These are phyloP conservation scores for Talaromyces marneffei DNA, from an alignment of 2,329 filamentous ascomycete genomes.

Conservation along the genomic window DNA sequence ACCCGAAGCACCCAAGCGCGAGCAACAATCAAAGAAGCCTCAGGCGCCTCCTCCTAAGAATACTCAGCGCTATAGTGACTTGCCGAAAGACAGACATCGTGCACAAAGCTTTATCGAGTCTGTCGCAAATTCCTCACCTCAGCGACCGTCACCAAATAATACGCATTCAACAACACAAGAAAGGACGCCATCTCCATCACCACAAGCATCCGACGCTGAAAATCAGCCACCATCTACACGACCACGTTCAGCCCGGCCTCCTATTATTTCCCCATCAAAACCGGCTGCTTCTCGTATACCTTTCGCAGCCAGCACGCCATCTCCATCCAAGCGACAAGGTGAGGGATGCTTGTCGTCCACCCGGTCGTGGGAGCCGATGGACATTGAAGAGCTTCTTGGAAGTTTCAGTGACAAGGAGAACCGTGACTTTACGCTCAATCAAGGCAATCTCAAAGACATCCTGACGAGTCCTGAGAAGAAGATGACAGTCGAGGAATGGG, in stretches of 20 bases:
- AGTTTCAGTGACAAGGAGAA: constrained; percentile 45
- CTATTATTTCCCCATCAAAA: constrained; percentile 29
- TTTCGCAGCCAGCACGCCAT: constrained; percentile 44
- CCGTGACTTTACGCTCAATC: constrained; percentile 33
- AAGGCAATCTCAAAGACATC: constrained; percentile 51
- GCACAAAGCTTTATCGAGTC: constrained; percentile 27
- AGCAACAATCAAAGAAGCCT: constrained; percentile 12
- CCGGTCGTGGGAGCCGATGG: constrained; percentile 64
- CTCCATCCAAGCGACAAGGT: constrained; percentile 58
- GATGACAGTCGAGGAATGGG: constrained; percentile 95
- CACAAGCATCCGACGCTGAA: constrained; percentile 73
- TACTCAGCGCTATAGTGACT: constrained; percentile 33
- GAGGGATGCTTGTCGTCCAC: constrained; percentile 50
- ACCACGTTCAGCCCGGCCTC: constrained; percentile 44
- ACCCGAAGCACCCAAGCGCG: constrained; percentile 1
- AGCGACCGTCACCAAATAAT: constrained; percentile 10
- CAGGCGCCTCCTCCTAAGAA: constrained; percentile 34
- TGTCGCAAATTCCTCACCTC: constrained; percentile 17
- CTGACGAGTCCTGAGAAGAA: constrained; percentile 71
- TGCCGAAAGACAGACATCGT: constrained; percentile 32
- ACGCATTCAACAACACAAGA: constrained; percentile 25
- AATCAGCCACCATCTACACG: constrained; percentile 68
- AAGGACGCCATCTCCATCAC: constrained; percentile 58
- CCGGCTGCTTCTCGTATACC: constrained; percentile 36
- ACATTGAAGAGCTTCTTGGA: constrained; percentile 62